Percentiles rank a stretch among this genome's conserved stretches.
These are phyloP conservation scores for Saccharomycopsis selenospora DNA, from an alignment of 805 yeast species.

Conservation along the genomic window DNA sequence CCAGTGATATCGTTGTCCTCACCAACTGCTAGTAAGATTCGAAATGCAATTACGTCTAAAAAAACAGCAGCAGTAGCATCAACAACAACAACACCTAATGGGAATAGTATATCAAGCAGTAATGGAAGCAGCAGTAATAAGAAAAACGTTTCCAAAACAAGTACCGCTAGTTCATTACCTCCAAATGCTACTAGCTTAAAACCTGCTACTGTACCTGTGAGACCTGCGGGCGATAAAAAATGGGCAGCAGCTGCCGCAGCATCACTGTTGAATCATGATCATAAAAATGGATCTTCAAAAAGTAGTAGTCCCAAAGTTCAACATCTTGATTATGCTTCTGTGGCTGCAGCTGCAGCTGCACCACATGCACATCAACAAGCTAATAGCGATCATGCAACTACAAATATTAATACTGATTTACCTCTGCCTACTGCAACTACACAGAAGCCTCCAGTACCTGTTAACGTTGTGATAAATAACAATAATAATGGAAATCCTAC, in stretches of 20 bases:
- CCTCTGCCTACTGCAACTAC: no score
- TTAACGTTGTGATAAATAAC: no score
- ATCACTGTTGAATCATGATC: constrained; percentile 8
- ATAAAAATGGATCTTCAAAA: no score
- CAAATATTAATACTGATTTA: no score
- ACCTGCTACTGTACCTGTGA: constrained; percentile 48
- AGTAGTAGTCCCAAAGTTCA: neutral
- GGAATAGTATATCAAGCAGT: neutral
- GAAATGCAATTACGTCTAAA: neutral
- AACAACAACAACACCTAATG: neutral
- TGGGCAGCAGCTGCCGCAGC: constrained; percentile 52
- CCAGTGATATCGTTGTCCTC: constrained; percentile 4
- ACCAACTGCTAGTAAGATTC: neutral
- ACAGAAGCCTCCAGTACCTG: no score
- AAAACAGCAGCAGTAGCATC: constrained; percentile 4
- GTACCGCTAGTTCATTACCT: constrained; percentile 2
- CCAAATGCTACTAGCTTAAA: constrained; percentile 28
- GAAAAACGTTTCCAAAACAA: neutral
- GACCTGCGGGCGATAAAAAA: constrained; percentile 46
- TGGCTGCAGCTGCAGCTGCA: neutral
- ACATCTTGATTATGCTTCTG: neutral
- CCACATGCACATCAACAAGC: neutral
- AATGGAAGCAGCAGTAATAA: neutral
- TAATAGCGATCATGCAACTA: no score
- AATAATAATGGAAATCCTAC: no score